A percentile compares a stretch with the other conserved stretches of the same genome.
Evolutionary conservation across 2,329 filamentous ascomycete genomes (phyloP).

Genomic region (Seiridium cupressi): DNA sequence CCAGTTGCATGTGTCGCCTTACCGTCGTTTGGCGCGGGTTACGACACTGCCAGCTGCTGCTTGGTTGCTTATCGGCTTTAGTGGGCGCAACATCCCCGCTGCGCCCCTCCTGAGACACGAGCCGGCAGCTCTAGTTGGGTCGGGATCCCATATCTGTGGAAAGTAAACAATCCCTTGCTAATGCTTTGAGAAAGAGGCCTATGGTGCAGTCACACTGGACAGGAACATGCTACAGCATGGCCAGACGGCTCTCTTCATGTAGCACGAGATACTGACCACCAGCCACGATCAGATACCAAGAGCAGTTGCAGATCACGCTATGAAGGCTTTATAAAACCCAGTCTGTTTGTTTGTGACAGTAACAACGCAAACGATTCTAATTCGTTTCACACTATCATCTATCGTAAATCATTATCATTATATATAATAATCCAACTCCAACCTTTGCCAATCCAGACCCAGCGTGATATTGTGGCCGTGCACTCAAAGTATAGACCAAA

Average conservation of each 20-base stretch:
- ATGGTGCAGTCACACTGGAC: no score
- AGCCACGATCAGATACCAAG: background rate
- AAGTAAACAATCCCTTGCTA: background rate
- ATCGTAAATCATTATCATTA: slow-evolving; percentile 30
- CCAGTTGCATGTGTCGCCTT: slow-evolving; percentile 14
- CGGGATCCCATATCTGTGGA: background rate
- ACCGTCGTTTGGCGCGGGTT: background rate
- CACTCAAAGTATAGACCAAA: background rate
- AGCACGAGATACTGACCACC: no score
- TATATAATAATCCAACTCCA: slow-evolving; percentile 11
- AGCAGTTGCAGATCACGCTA: background rate
- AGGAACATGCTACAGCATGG: no score
- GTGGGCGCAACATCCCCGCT: background rate
- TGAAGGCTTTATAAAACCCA: background rate
- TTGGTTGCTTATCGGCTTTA: background rate
- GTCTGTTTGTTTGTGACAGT: background rate
- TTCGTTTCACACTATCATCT: slow-evolving; percentile 27
- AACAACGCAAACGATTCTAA: slow-evolving; percentile 24
- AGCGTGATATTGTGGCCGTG: background rate
- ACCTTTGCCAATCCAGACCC: background rate
- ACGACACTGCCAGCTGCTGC: background rate
- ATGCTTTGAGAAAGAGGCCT: no score
- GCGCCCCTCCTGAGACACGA: background rate
- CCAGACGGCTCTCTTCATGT: no score
- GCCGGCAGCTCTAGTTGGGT: background rate